Percentiles rank a stretch among this genome's conserved stretches.
phyloP scores from a whole-genome alignment of 2,329 filamentous ascomycete species.

The Aureobasidium sp. region DNA sequence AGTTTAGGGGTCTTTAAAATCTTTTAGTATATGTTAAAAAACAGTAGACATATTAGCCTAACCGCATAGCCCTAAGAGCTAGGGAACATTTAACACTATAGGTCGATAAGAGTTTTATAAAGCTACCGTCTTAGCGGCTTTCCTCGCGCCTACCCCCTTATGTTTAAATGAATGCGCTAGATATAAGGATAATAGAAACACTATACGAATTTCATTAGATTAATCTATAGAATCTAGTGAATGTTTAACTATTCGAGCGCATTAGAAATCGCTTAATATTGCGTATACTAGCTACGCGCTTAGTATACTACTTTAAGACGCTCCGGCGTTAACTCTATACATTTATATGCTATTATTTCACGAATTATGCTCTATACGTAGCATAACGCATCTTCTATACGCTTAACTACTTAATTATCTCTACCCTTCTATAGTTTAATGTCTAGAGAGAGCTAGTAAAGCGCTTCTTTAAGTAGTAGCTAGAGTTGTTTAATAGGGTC shows the following conservation, averaged over 20 bases:
- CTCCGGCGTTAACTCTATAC: not conserved
- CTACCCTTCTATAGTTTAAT: not conserved
- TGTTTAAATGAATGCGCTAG: not conserved
- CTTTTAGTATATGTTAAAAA: too few relatives aligned
- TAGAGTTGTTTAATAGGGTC: constrained; percentile 4
- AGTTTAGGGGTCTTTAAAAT: too few relatives aligned
- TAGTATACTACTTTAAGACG: not conserved
- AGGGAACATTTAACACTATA: too few relatives aligned
- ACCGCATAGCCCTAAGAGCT: too few relatives aligned
- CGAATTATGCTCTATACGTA: not conserved
- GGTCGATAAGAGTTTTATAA: not conserved
- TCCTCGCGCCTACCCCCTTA: not conserved
- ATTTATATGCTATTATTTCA: not conserved
- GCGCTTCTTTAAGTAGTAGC: not conserved
- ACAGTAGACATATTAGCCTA: too few relatives aligned
- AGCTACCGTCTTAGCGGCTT: not conserved
- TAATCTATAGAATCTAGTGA: not conserved
- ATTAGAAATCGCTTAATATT: not conserved
- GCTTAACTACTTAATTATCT: not conserved
- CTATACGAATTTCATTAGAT: not conserved
- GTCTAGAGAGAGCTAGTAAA: constrained; percentile 3
- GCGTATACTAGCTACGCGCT: not conserved
- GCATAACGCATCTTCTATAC: not conserved
- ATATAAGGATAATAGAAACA: not conserved
- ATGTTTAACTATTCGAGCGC: not conserved